Evolutionary conservation across 768 basidiomycete genomes (phyloP).

Genomic region (Psilocybe subaeruginosa): DNA sequence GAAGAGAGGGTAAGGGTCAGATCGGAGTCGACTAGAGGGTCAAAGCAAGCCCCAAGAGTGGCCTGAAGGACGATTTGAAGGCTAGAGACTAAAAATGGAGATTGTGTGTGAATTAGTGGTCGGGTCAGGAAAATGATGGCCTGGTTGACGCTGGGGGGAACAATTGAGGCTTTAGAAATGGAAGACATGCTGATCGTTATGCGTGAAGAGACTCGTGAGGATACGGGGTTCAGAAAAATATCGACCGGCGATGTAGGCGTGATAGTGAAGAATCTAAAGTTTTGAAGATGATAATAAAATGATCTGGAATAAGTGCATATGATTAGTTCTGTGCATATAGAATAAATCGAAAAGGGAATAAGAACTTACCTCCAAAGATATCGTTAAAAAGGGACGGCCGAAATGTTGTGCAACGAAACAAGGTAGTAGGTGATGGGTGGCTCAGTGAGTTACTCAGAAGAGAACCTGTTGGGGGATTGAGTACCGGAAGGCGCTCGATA

Average conservation of each 20-base stretch:
- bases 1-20: conserved; percentile 32
- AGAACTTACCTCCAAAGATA: too few species aligned
- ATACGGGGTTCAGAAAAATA: conserved; percentile 1
- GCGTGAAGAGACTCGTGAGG: conserved; percentile 12
- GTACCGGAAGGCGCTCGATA: neutral
- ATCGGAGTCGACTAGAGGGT: conserved; percentile 16
- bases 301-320: too few species aligned
- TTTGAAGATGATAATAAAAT: too few species aligned
- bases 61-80: conserved; percentile 34
- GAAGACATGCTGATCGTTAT: conserved; percentile 16
- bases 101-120: conserved; percentile 31
- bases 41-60: conserved; percentile 27
- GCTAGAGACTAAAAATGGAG: conserved; percentile 24
- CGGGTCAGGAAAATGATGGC: conserved; percentile 39
- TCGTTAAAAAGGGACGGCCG: too few species aligned
- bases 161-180: conserved; percentile 7
- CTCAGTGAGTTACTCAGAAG: conserved; percentile 17
- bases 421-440: neutral
- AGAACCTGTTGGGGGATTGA: conserved; percentile 21
- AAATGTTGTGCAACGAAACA: too few species aligned
- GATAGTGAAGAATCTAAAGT: too few species aligned
- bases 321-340: too few species aligned
- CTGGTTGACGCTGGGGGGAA: conserved; percentile 29
- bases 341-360: too few species aligned
- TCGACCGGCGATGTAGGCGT: conserved; percentile 23